Percentiles rank a stretch among this genome's conserved stretches.
Conservation (phyloP, 768 basidiomycete genomes). For the Clitopilus hobsonii region DNA sequence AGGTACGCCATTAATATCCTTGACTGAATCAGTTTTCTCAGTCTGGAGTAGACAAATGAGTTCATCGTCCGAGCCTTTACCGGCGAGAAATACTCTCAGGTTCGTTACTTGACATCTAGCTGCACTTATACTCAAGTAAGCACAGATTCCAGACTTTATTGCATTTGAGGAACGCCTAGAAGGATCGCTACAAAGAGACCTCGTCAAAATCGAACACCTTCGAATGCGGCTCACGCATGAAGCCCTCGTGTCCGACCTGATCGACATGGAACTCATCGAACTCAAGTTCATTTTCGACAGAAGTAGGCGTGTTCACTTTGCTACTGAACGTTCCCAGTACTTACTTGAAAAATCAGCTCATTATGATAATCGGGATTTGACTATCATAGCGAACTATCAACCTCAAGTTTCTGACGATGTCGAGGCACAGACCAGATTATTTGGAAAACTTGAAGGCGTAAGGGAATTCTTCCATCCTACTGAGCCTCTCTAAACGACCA, state of each 20-base stretch:
- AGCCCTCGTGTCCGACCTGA: slow-evolving; percentile 59
- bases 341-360: no score
- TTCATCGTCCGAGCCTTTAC: slow-evolving; percentile 77
- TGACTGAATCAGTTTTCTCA: slow-evolving; percentile 13
- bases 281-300: slow-evolving; percentile 80
- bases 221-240: slow-evolving; percentile 82
- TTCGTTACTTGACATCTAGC: slow-evolving; percentile 14
- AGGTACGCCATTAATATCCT: slow-evolving; percentile 36
- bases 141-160: slow-evolving; percentile 80
- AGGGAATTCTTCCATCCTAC: slow-evolving; percentile 17
- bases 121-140: not conserved
- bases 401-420: slow-evolving; percentile 47
- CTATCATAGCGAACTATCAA: slow-evolving; percentile 76
- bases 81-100: slow-evolving; percentile 81
- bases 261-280: slow-evolving; percentile 82
- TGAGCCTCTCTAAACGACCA: slow-evolving; percentile 1
- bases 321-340: no score
- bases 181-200: slow-evolving; percentile 80
- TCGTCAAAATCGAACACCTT: slow-evolving; percentile 78
- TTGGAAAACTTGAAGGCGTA: slow-evolving; percentile 61
- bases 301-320: slow-evolving; percentile 32
- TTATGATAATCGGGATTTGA: slow-evolving; percentile 84
- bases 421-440: slow-evolving; percentile 64
- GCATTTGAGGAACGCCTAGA: slow-evolving; percentile 76
- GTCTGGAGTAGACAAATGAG: slow-evolving; percentile 84